Evolutionary conservation across 2,329 filamentous ascomycete species (phyloP).

Genomic region (Metarhizium humberi): DNA sequence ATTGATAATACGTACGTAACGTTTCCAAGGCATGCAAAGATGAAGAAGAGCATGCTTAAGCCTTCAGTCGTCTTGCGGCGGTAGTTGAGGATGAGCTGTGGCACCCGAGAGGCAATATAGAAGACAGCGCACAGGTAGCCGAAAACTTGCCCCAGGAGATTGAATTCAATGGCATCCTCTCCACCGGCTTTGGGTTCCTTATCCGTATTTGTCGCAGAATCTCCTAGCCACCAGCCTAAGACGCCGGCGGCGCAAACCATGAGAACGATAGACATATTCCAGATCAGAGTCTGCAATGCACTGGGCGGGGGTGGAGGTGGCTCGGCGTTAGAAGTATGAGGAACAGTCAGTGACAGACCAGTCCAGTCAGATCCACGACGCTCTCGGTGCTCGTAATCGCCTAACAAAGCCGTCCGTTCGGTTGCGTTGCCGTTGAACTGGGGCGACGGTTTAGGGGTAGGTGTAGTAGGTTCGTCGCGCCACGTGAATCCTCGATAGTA

Average conservation of each 20-base stretch:
- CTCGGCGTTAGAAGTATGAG: slow-evolving; percentile 49
- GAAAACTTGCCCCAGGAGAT: slow-evolving; percentile 75
- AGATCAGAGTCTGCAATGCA: slow-evolving; percentile 48
- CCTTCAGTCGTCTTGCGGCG: slow-evolving; percentile 88
- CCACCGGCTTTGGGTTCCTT: slow-evolving; percentile 28
- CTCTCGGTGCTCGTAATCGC: slow-evolving; percentile 32
- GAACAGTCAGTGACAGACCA: slow-evolving; percentile 71
- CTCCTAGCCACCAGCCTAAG: slow-evolving; percentile 70
- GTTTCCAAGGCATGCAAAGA: slow-evolving; percentile 94
- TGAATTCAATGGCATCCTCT: slow-evolving; percentile 53
- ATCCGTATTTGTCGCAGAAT: slow-evolving; percentile 27
- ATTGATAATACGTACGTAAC: slow-evolving; percentile 89
- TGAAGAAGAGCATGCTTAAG: slow-evolving; percentile 87
- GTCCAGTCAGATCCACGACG: slow-evolving; percentile 48
- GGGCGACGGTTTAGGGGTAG: slow-evolving; percentile 29
- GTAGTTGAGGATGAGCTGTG: slow-evolving; percentile 88
- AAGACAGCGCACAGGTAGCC: slow-evolving; percentile 85
- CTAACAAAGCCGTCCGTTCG: slow-evolving; percentile 45
- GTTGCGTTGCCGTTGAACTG: slow-evolving; percentile 26
- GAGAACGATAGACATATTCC: slow-evolving; percentile 67
- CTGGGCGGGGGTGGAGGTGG: slow-evolving; percentile 39
- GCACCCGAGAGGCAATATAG: slow-evolving; percentile 82
- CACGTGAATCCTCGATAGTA: slow-evolving; percentile 84
- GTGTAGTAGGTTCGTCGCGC: slow-evolving; percentile 39
- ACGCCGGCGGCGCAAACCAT: slow-evolving; percentile 80